A percentile compares a stretch with the other conserved stretches of the same genome.
phyloP scores from a whole-genome alignment of 2,329 filamentous ascomycete species.

The Talaromyces sp. region DNA sequence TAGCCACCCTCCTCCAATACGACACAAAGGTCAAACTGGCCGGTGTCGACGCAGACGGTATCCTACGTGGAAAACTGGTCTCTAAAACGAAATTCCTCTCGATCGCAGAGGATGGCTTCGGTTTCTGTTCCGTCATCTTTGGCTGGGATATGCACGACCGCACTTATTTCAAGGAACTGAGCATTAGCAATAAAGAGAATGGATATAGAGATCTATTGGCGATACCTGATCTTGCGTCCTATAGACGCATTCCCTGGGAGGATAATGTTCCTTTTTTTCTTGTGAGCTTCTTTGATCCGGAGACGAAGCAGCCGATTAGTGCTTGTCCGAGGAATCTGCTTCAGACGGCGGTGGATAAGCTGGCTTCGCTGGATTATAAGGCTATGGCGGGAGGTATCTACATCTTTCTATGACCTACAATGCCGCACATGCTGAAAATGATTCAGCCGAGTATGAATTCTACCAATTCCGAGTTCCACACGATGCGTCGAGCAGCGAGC shows the following conservation, averaged over 20 bases:
- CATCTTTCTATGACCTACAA: no score
- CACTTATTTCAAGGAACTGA: constrained; percentile 79
- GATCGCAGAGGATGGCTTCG: constrained; percentile 73
- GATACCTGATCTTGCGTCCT: constrained; percentile 70
- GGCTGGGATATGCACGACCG: constrained; percentile 97
- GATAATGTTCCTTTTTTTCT: constrained; percentile 79
- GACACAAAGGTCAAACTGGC: constrained; percentile 82
- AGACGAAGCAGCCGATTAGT: constrained; percentile 64
- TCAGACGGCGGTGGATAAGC: constrained; percentile 61
- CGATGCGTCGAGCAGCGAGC: constrained; percentile 45
- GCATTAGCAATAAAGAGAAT: constrained; percentile 84
- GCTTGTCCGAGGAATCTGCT: constrained; percentile 76
- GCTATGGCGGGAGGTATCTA: constrained; percentile 82
- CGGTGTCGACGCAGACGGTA: constrained; percentile 80
- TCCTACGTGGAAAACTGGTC: constrained; percentile 82
- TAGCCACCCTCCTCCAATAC: constrained; percentile 61
- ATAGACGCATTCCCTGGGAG: constrained; percentile 86
- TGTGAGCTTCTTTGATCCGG: constrained; percentile 76
- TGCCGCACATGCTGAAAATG: constrained; percentile 16
- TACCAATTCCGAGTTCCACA: constrained; percentile 75
- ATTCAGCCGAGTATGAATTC: constrained; percentile 88
- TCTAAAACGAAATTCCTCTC: constrained; percentile 90
- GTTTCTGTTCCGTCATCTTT: constrained; percentile 91
- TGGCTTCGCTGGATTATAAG: constrained; percentile 63
- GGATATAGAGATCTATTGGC: constrained; percentile 84